phyloP scores from a whole-genome alignment of 331 rosid genomes.

The Prunus yedoensis region DNA sequence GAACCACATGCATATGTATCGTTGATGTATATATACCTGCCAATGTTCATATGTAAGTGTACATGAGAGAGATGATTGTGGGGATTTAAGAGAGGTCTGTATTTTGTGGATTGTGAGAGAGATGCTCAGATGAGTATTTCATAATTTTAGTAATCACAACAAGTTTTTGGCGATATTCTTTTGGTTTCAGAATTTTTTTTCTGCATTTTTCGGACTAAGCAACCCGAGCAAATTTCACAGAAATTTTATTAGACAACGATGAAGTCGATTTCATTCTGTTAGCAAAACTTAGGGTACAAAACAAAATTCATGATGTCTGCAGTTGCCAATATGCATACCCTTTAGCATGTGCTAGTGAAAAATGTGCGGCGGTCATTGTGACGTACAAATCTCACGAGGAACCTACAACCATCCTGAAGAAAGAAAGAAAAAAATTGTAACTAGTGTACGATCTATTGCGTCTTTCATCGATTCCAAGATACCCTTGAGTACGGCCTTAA shows the following conservation, averaged over 20 bases:
- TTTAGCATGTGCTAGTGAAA: constrained; percentile 44
- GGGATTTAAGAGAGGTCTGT: neutral
- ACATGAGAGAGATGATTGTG: neutral
- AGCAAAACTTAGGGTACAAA: neutral
- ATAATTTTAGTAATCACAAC: neutral
- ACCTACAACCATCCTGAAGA: constrained; percentile 45
- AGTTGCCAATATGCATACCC: neutral
- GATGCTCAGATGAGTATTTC: neutral
- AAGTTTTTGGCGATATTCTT: neutral
- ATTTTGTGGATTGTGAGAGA: neutral
- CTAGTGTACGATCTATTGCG: neutral
- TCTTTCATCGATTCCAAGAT: neutral
- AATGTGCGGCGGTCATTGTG: constrained; percentile 60
- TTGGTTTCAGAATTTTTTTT: neutral
- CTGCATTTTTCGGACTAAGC: neutral
- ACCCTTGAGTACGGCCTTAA: neutral
- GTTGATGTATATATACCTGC: neutral
- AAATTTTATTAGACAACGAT: constrained; percentile 18
- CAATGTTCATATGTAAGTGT: neutral
- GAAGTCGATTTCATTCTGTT: constrained; percentile 11
- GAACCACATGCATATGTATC: neutral
- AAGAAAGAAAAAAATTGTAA: neutral
- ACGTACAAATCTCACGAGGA: constrained; percentile 56
- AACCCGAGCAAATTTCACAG: neutral
- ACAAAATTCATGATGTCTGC: constrained; percentile 6